Evolutionary conservation across 139 green algal species (phyloP).

Genomic region (Klebsormidium nitens): DNA sequence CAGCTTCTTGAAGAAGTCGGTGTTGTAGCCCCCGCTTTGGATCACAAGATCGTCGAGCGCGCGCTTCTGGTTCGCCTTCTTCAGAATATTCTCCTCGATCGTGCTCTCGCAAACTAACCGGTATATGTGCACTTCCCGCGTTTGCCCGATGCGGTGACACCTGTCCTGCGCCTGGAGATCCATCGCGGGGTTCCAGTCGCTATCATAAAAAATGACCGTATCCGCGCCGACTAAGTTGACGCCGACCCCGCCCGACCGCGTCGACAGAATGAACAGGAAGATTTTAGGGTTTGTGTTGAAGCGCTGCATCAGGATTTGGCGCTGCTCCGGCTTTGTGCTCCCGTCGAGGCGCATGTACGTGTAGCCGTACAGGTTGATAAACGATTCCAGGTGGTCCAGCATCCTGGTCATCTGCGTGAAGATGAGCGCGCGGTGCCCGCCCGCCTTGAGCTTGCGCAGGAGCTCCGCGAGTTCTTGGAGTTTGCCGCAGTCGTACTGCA

Average conservation of each 20-base stretch:
- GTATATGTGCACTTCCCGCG: slow-evolving; percentile 94
- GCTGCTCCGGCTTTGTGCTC: slow-evolving; percentile 90
- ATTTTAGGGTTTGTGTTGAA: slow-evolving; percentile 85
- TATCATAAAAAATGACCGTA: slow-evolving; percentile 99
- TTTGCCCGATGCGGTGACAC: slow-evolving; percentile 96
- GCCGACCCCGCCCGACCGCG: slow-evolving; percentile 87
- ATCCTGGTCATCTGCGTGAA: slow-evolving; percentile 93
- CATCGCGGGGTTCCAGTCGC: slow-evolving; percentile 93
- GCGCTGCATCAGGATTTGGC: slow-evolving; percentile 80
- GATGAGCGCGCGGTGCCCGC: slow-evolving; percentile 84
- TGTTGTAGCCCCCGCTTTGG: slow-evolving; percentile 38
- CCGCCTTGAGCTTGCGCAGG: slow-evolving; percentile 69
- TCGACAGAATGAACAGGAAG: slow-evolving; percentile 95
- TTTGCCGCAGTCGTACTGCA: slow-evolving; percentile 50
- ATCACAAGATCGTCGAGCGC: slow-evolving; percentile 95
- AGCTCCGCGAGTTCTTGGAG: slow-evolving; percentile 51
- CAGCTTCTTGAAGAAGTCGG: slow-evolving; percentile 38
- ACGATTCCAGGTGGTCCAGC: slow-evolving; percentile 94
- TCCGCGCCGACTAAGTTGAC: slow-evolving; percentile 98
- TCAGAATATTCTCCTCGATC: slow-evolving; percentile 97
- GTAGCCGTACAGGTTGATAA: slow-evolving; percentile 91
- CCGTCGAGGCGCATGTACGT: slow-evolving; percentile 94
- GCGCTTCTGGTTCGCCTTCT: slow-evolving; percentile 94
- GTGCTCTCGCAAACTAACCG: slow-evolving; percentile 83
- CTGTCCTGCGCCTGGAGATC: slow-evolving; percentile 86